Base-by-base conservation (phyloP, 2,329 filamentous ascomycete species). In the Colletotrichum destructivum region DNA sequence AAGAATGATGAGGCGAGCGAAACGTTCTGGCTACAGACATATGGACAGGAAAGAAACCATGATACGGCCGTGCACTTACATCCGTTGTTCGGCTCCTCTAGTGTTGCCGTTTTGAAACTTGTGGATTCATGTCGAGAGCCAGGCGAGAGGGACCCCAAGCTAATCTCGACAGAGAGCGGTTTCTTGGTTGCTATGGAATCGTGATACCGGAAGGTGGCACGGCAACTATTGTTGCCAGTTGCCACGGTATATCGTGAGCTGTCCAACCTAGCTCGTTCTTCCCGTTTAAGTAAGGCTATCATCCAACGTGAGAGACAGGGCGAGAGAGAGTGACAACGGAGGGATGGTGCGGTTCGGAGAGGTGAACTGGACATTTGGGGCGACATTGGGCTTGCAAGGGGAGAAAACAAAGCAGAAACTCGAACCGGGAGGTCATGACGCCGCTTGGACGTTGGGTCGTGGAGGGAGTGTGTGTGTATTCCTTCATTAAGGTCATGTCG, bases 41-140 rank as follows among this genome's bases (percentile, higher is more conserved):
- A 35, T 21, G 54, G 38, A 31, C 4, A 52, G 21, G 4, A 7
- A 51, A 18, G 13, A 62, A n/a, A 4, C 3, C 31, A 40, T 49
- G 68, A 44, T 51, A n/a, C 56, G 68, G 44, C 68, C 63, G 68
- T 71, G 68, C 68, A 18, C 18, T 38, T 67, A 42, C 66, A n/a
- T 71, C 63, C 42, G 54, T 56, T 56, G 40, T 67, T 67, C 55
- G 66, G 59, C 8, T 26, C n/a, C 26, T 47, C 23, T 49, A 47
- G 31, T 26, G 59, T 60, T 21, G 18, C 40, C 21, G 42, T 31
- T 63, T 55, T 38, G 40, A 52, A 21, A 63, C 18, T 52, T 55
- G 63, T 18, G 54, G 44, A 21, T 51, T 16, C 23, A 49, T 38
- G 21, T 18, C 3, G 23, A 26, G 47, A 21, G 13, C 15, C 6